These are phyloP conservation scores for Fibroporia radiculosa DNA, from an alignment of 768 basidiomycete species.

Conservation along the genomic window DNA sequence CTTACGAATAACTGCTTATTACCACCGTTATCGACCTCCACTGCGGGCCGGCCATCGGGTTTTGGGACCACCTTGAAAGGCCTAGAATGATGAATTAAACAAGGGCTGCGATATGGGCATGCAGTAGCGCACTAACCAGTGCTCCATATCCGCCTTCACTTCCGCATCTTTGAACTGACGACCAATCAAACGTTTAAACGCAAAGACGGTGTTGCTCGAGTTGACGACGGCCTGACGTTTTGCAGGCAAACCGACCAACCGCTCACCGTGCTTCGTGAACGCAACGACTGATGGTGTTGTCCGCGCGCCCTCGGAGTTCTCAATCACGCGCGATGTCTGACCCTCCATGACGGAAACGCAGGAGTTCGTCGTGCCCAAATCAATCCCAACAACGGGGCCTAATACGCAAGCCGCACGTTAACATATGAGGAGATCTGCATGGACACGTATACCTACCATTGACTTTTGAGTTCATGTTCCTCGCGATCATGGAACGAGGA, in stretches of 20 bases:
- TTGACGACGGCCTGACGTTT: conserved; percentile 98
- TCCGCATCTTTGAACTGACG: conserved; percentile 90
- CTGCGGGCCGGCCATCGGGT: conserved; percentile 67
- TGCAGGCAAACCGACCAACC: conserved; percentile 91
- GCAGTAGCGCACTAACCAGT: conserved; percentile 47
- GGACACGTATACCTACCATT: conserved; percentile 43
- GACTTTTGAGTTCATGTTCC: conserved; percentile 96
- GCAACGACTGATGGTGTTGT: conserved; percentile 98
- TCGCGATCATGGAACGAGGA: conserved; percentile 68
- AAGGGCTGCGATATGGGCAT: background rate
- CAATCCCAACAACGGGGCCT: conserved; percentile 94
- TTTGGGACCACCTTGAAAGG: conserved; percentile 74
- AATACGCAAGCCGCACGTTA: conserved; percentile 1
- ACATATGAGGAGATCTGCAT: background rate
- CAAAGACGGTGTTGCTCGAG: conserved; percentile 87
- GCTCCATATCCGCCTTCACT: conserved; percentile 83
- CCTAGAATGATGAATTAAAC: conserved; percentile 31
- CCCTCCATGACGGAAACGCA: conserved; percentile 96
- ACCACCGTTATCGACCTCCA: conserved; percentile 79
- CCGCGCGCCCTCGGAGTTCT: conserved; percentile 95
- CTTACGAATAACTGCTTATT: conserved; percentile 76
- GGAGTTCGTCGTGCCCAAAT: conserved; percentile 90
- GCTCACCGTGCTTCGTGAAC: conserved; percentile 97
- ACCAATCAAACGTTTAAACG: conserved; percentile 91
- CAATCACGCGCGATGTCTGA: conserved; percentile 88